A percentile compares a stretch with the other conserved stretches of the same genome.
Conservation (phyloP, 805 yeast species). For the Saccharomyces jurei region DNA sequence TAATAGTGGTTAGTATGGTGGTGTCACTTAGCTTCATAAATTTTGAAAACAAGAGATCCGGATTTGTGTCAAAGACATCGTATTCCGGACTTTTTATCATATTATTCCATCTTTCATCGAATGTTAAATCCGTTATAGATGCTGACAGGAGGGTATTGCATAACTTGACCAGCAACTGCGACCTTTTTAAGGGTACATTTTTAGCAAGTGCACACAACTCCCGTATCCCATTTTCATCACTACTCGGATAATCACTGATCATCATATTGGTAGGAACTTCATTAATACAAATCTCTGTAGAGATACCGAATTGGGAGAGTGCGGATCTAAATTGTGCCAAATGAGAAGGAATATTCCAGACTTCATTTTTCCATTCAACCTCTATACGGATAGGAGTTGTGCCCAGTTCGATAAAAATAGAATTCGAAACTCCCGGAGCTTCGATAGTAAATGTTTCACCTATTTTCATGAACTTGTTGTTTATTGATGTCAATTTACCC, state of each 20-base stretch:
- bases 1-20: neutral
- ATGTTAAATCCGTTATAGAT: slow-evolving; percentile 6
- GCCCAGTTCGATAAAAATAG: slow-evolving; percentile 12
- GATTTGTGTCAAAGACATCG: neutral
- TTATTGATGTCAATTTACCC: slow-evolving; percentile 25
- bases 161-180: slow-evolving; percentile 3
- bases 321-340: neutral
- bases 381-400: slow-evolving; percentile 16
- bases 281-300: neutral
- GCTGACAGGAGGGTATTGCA: neutral
- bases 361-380: slow-evolving; percentile 8
- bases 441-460: slow-evolving; percentile 11
- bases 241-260: neutral
- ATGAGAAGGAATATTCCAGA: slow-evolving; percentile 13
- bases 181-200: slow-evolving; percentile 6
- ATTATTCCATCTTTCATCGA: slow-evolving; percentile 9
- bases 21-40: neutral
- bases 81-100: neutral
- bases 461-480: slow-evolving; percentile 12
- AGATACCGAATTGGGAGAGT: neutral
- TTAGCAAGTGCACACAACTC: slow-evolving; percentile 12
- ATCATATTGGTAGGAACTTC: neutral
- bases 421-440: neutral
- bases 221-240: neutral
- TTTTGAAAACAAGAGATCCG: neutral